Conservation (phyloP, 2,329 filamentous ascomycete species). For the Ascochyta lentis region DNA sequence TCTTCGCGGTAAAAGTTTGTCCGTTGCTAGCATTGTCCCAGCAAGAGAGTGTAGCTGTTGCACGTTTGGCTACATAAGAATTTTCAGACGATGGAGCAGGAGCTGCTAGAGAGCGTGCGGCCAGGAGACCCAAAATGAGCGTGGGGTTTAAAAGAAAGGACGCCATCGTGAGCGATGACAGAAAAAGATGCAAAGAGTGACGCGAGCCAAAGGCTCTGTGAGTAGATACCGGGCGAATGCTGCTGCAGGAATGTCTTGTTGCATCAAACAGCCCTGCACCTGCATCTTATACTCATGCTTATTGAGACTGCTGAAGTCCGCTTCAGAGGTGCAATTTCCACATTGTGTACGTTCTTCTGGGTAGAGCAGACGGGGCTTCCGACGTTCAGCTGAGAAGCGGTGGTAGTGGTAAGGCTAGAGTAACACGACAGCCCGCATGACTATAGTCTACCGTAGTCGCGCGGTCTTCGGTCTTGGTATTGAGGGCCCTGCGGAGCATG, state of each 20-base stretch:
- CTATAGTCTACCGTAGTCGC: not conserved
- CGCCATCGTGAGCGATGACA: slow-evolving; percentile 12
- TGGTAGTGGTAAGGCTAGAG: slow-evolving; percentile 9
- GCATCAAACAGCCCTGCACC: not conserved
- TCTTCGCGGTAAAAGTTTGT: slow-evolving; percentile 7
- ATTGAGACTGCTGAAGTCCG: not conserved
- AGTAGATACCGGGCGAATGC: not conserved
- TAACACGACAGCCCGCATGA: not conserved
- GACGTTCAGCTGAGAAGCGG: slow-evolving; percentile 9
- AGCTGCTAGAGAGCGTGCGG: slow-evolving; percentile 8
- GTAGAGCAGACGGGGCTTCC: slow-evolving; percentile 4
- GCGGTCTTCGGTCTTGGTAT: slow-evolving; percentile 4
- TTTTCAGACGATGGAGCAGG: slow-evolving; percentile 9
- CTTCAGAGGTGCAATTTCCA: slow-evolving; percentile 9
- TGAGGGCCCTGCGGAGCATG: slow-evolving; percentile 1
- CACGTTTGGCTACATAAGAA: slow-evolving; percentile 11
- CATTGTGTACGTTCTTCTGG: slow-evolving; percentile 3
- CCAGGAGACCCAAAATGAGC: slow-evolving; percentile 15
- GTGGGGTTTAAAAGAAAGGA: slow-evolving; percentile 16
- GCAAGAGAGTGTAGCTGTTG: slow-evolving; percentile 11
- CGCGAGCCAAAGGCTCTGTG: slow-evolving; percentile 12
- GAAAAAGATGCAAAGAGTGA: slow-evolving; percentile 9
- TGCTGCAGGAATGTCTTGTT: slow-evolving; percentile 1
- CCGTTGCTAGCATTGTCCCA: slow-evolving; percentile 15
- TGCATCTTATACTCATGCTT: slow-evolving; percentile 4